These are phyloP conservation scores for Colletotrichum gloeosporioides DNA, from an alignment of 2,329 filamentous ascomycete genomes.

Conservation along the genomic window DNA sequence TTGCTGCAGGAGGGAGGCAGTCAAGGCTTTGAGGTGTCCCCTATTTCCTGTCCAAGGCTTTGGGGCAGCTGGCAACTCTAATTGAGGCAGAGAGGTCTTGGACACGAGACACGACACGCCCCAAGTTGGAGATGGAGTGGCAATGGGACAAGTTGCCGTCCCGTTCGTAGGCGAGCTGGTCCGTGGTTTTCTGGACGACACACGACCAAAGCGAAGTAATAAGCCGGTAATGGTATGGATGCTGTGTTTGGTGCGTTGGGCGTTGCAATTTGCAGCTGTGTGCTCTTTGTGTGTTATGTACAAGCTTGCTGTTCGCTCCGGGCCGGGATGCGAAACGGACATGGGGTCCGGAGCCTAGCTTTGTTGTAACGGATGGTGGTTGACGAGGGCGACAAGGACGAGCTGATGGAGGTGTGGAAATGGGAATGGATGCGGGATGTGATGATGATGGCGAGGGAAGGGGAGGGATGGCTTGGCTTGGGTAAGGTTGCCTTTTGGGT, in stretches of 20 bases:
- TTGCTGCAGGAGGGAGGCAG: neutral
- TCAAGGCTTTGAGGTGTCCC: neutral
- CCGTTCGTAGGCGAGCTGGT: neutral
- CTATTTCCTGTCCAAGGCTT: neutral
- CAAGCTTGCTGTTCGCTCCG: neutral
- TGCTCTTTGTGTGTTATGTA: neutral
- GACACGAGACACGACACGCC: conserved; percentile 1
- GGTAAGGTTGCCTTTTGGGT: neutral
- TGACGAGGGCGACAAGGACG: neutral
- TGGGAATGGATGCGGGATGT: neutral
- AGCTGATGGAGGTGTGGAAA: neutral
- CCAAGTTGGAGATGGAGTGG: neutral
- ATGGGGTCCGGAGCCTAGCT: neutral
- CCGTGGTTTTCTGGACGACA: neutral
- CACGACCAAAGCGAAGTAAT: neutral
- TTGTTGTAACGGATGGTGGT: neutral
- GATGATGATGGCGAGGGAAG: neutral
- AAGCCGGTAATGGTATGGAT: neutral
- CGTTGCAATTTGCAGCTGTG: neutral
- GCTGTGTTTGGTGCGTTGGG: neutral
- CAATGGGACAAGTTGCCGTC: neutral
- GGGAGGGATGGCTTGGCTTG: neutral
- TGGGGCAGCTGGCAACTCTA: neutral
- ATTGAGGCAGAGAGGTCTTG: conserved; percentile 9
- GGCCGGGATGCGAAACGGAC: conserved; percentile 4